These are phyloP conservation scores for Cordyceps fumosorosea DNA, from an alignment of 2,329 filamentous ascomycete genomes.

Conservation along the genomic window DNA sequence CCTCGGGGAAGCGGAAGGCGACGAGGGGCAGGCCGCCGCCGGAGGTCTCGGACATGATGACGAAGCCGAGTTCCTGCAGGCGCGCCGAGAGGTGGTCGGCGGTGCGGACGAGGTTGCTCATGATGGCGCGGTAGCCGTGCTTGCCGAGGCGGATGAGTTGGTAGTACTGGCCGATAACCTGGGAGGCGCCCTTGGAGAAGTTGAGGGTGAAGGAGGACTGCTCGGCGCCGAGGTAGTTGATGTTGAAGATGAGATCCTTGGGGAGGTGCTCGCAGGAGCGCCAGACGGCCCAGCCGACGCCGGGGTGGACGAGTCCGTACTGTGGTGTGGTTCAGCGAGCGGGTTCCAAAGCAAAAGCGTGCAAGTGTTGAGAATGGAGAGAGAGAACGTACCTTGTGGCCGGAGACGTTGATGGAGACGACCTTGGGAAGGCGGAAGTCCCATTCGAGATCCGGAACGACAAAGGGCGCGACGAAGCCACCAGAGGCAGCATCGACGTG, in stretches of 20 bases:
- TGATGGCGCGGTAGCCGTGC: slow-evolving; percentile 85
- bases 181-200: slow-evolving; percentile 91
- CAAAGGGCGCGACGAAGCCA: slow-evolving; percentile 89
- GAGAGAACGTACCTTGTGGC: slow-evolving; percentile 62
- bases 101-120: slow-evolving; percentile 86
- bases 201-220: slow-evolving; percentile 95
- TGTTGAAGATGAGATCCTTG: slow-evolving; percentile 94
- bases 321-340: slow-evolving; percentile 17
- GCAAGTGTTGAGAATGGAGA: slow-evolving; percentile 20
- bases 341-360: not conserved
- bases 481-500: slow-evolving; percentile 91
- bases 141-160: slow-evolving; percentile 93
- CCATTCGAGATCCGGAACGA: slow-evolving; percentile 77
- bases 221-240: slow-evolving; percentile 95
- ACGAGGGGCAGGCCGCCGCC: slow-evolving; percentile 83
- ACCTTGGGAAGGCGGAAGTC: slow-evolving; percentile 87
- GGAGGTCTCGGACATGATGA: slow-evolving; percentile 76
- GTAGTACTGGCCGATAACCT: slow-evolving; percentile 96
- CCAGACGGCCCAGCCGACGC: slow-evolving; percentile 93
- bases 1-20: slow-evolving; percentile 68
- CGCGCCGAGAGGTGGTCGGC: slow-evolving; percentile 77
- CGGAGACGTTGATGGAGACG: slow-evolving; percentile 88
- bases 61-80: slow-evolving; percentile 69
- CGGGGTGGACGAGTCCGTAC: slow-evolving; percentile 70
- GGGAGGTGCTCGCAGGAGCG: slow-evolving; percentile 75